Percentiles rank a stretch among this genome's conserved stretches.
Conservation (phyloP, 768 basidiomycete species). For the Boletus tomentosulus region DNA sequence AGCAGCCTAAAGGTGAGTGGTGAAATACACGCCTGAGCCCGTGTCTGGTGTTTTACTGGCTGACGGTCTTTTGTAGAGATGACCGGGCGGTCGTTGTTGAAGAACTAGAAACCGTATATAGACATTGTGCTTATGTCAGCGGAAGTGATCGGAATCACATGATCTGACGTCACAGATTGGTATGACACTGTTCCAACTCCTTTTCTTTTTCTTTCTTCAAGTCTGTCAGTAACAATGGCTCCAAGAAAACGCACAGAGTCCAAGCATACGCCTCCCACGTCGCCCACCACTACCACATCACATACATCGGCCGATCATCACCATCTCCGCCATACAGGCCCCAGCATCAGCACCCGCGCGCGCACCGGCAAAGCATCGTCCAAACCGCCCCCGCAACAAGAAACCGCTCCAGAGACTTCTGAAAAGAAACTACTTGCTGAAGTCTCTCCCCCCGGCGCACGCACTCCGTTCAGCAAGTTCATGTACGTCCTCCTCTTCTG, state of each 20-base stretch:
- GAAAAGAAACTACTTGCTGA: background rate
- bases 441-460: conserved; percentile 3
- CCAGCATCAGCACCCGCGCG: conserved; percentile 10
- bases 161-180: conserved; percentile 15
- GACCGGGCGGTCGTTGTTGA: conserved; percentile 28
- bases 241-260: conserved; percentile 15
- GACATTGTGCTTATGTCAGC: background rate
- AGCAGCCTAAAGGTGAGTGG: conserved; percentile 62
- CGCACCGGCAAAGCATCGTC: background rate
- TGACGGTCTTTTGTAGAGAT: conserved; percentile 18
- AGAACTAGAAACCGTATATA: conserved; percentile 17
- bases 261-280: conserved; percentile 3
- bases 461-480: conserved; percentile 31
- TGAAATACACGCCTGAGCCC: background rate
- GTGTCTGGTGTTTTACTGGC: background rate
- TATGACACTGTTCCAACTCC: background rate
- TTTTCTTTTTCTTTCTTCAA: background rate
- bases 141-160: conserved; percentile 6
- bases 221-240: conserved; percentile 8
- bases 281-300: conserved; percentile 9
- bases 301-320: conserved; percentile 8
- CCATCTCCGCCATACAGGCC: conserved; percentile 17
- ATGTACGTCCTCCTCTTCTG: conserved; percentile 46
- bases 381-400: background rate
- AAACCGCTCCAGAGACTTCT: background rate